Percentiles rank a stretch among this genome's conserved stretches.
Evolutionary conservation across 163 green algal genomes (phyloP).

Genomic region (Prototheca stagnorum): DNA sequence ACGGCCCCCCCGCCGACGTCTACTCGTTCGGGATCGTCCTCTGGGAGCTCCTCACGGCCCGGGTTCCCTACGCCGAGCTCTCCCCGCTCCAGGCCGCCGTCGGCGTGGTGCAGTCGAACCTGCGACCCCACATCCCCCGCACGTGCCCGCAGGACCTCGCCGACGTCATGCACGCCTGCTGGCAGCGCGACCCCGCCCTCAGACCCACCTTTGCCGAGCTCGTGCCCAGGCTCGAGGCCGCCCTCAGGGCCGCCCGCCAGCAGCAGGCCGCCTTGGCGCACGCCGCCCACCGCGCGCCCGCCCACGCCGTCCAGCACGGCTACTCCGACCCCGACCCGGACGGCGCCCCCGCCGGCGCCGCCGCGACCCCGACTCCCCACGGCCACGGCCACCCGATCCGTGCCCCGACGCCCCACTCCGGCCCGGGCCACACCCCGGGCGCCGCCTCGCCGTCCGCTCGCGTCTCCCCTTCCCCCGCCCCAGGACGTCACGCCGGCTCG

Average conservation of each 20-base stretch:
- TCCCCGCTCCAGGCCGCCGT: constrained; percentile 86
- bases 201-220: constrained; percentile 51
- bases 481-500: not conserved
- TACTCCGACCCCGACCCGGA: not conserved
- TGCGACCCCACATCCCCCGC: constrained; percentile 60
- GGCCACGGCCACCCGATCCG: not conserved
- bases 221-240: constrained; percentile 23
- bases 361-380: not conserved
- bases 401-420: not conserved
- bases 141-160: constrained; percentile 49
- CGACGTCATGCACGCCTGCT: constrained; percentile 67
- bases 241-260: constrained; percentile 12
- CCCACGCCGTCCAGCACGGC: not conserved
- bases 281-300: not conserved
- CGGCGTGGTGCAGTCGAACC: constrained; percentile 87
- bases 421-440: not conserved
- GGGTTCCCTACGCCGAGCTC: constrained; percentile 60
- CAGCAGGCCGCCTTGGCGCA: constrained; percentile 1
- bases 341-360: not conserved
- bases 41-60: constrained; percentile 92
- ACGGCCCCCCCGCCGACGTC: constrained; percentile 83
- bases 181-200: constrained; percentile 39
- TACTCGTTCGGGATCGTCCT: constrained; percentile 79
- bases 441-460: not conserved
- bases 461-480: no score